A percentile compares a stretch with the other conserved stretches of the same genome.
phyloP scores from a whole-genome alignment of 2,329 filamentous ascomycete genomes.

The Curvularia eragrostidis region DNA sequence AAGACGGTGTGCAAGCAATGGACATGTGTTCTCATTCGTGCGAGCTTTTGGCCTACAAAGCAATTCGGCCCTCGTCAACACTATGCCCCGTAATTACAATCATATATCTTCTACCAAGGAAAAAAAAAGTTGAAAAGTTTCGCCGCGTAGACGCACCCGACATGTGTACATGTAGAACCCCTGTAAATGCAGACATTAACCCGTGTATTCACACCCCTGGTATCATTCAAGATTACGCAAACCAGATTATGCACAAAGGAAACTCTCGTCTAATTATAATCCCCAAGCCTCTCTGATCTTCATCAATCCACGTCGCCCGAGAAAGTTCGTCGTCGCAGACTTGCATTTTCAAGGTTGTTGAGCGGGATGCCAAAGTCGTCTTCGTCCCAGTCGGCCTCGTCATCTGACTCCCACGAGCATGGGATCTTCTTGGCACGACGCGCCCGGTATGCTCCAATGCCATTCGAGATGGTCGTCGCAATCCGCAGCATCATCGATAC shows the following conservation, averaged over 20 bases:
- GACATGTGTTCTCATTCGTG: slow-evolving; percentile 11
- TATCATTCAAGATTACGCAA: slow-evolving; percentile 28
- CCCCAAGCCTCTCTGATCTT: neutral
- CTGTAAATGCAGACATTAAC: slow-evolving; percentile 31
- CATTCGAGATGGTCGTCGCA: slow-evolving; percentile 72
- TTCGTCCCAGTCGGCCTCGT: slow-evolving; percentile 58
- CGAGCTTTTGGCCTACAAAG: slow-evolving; percentile 2
- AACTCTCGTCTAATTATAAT: slow-evolving; percentile 10
- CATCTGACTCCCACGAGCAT: slow-evolving; percentile 66
- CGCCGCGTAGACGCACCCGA: slow-evolving; percentile 25
- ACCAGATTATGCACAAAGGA: neutral
- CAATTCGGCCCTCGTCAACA: slow-evolving; percentile 6
- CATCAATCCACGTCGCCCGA: slow-evolving; percentile 38
- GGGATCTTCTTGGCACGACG: slow-evolving; percentile 44
- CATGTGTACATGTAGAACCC: slow-evolving; percentile 17
- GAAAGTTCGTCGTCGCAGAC: slow-evolving; percentile 29
- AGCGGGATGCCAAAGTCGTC: slow-evolving; percentile 65
- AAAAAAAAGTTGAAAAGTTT: slow-evolving; percentile 8
- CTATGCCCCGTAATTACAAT: slow-evolving; percentile 28
- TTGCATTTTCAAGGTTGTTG: slow-evolving; percentile 35
- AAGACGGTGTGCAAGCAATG: slow-evolving; percentile 13
- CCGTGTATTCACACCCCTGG: slow-evolving; percentile 23
- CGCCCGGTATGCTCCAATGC: slow-evolving; percentile 47
- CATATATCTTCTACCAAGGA: slow-evolving; percentile 15
- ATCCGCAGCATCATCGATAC: slow-evolving; percentile 81